phyloP scores from a whole-genome alignment of 2,329 filamentous ascomycete genomes.

The Pseudophaeomoniella oleicola region DNA sequence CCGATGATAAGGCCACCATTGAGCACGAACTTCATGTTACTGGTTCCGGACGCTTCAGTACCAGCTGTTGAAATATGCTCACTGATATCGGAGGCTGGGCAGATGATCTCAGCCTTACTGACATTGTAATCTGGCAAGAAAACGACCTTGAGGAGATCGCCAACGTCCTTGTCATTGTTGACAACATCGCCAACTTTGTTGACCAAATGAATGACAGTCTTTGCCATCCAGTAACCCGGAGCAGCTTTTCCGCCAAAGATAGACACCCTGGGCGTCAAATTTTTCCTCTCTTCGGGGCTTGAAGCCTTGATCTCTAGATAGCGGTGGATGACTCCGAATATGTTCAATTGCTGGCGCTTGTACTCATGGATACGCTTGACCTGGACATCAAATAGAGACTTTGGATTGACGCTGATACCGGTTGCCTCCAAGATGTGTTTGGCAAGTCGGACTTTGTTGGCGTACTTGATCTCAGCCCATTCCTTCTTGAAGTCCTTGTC shows the following conservation, averaged over 20 bases:
- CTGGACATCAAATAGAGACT: constrained; percentile 86
- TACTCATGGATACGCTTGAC: constrained; percentile 99
- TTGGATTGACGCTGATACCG: constrained; percentile 70
- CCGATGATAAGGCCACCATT: constrained; percentile 96
- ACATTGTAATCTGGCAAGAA: constrained; percentile 99
- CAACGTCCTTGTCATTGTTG: constrained; percentile 83
- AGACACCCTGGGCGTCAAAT: constrained; percentile 72
- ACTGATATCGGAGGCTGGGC: constrained; percentile 85
- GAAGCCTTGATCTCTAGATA: constrained; percentile 82
- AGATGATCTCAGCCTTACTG: constrained; percentile 96
- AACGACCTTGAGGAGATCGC: constrained; percentile 89
- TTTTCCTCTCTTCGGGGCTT: constrained; percentile 71
- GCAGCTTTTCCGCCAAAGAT: constrained; percentile 98
- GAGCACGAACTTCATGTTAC: constrained; percentile 99
- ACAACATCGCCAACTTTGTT: constrained; percentile 82
- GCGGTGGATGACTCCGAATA: constrained; percentile 91
- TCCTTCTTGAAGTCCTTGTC: constrained; percentile 86
- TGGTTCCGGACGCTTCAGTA: constrained; percentile 76
- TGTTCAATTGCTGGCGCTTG: constrained; percentile 97
- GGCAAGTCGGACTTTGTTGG: constrained; percentile 85
- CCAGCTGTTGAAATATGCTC: constrained; percentile 98
- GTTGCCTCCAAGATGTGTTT: constrained; percentile 77
- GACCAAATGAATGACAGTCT: constrained; percentile 94
- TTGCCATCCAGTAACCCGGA: constrained; percentile 99
- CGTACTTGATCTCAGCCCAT: constrained; percentile 92